phyloP scores from a whole-genome alignment of 352 stramenopile genomes.

The Phytophthora aleatoria region DNA sequence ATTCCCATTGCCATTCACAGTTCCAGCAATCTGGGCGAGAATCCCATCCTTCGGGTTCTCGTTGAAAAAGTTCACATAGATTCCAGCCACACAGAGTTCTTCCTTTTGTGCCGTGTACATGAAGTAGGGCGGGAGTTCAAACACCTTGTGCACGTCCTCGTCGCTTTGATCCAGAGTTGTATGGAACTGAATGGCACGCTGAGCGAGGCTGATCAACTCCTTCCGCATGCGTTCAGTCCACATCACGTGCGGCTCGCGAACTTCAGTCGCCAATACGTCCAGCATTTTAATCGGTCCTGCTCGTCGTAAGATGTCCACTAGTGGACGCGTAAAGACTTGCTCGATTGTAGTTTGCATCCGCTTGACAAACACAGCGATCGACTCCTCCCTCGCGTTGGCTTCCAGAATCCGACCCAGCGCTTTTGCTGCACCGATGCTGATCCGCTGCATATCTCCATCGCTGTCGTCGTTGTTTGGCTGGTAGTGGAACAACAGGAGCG shows the following conservation, averaged over 20 bases:
- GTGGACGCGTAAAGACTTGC: constrained; percentile 74
- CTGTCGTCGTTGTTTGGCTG: constrained; percentile 39
- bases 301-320: constrained; percentile 76
- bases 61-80: constrained; percentile 92
- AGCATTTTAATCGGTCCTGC: constrained; percentile 71
- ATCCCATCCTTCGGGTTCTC: constrained; percentile 80
- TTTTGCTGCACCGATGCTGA: constrained; percentile 75
- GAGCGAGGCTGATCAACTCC: constrained; percentile 70
- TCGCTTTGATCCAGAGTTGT: constrained; percentile 57
- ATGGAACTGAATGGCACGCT: constrained; percentile 77
- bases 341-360: constrained; percentile 87
- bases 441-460: constrained; percentile 54
- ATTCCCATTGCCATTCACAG: constrained; percentile 47
- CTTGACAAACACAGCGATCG: constrained; percentile 77
- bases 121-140: constrained; percentile 74
- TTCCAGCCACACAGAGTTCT: constrained; percentile 83
- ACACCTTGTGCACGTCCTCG: constrained; percentile 70
- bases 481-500: constrained; percentile 79
- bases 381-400: constrained; percentile 70
- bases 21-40: constrained; percentile 76
- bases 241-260: constrained; percentile 85
- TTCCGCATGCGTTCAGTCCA: constrained; percentile 86
- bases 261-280: constrained; percentile 70
- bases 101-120: constrained; percentile 85
- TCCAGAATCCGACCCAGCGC: constrained; percentile 74